Evolutionary conservation across 73 alveolate species (phyloP).

Genomic region (Tetrahymena elliotti): DNA sequence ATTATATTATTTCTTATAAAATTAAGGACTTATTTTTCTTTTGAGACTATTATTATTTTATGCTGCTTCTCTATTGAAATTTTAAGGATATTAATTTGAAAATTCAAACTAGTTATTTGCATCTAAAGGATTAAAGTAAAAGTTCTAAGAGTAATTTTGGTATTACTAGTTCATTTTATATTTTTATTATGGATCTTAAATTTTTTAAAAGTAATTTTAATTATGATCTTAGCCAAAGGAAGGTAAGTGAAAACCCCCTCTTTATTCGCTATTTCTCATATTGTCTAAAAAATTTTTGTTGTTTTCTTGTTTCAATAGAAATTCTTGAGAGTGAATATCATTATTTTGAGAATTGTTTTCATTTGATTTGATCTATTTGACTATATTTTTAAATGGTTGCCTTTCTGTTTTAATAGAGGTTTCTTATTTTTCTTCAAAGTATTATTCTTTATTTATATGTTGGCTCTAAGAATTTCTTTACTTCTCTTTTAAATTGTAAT

Average conservation of each 20-base stretch:
- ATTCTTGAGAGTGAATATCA: neutral
- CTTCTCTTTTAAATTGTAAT: neutral
- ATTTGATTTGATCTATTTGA: no score
- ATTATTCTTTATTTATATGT: no score
- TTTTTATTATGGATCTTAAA: neutral
- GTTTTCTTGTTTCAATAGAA: neutral
- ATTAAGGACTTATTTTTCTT: neutral
- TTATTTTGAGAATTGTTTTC: neutral
- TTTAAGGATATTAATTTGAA: neutral
- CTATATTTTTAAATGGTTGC: neutral
- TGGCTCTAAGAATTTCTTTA: neutral
- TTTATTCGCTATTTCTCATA: neutral
- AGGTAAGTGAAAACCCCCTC: neutral
- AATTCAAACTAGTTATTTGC: neutral
- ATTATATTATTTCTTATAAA: no score
- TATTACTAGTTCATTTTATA: neutral
- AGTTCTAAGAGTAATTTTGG: neutral
- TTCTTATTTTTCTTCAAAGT: neutral
- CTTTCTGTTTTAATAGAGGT: neutral
- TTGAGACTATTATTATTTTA: no score
- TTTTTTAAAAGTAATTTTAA: no score
- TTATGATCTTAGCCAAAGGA: neutral
- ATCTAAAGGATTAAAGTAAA: neutral
- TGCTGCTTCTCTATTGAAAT: neutral
- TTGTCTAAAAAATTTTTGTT: neutral